Evolutionary conservation across 106 monocot genomes (phyloP).

Genomic region (Acanthochlamys bracteata): DNA sequence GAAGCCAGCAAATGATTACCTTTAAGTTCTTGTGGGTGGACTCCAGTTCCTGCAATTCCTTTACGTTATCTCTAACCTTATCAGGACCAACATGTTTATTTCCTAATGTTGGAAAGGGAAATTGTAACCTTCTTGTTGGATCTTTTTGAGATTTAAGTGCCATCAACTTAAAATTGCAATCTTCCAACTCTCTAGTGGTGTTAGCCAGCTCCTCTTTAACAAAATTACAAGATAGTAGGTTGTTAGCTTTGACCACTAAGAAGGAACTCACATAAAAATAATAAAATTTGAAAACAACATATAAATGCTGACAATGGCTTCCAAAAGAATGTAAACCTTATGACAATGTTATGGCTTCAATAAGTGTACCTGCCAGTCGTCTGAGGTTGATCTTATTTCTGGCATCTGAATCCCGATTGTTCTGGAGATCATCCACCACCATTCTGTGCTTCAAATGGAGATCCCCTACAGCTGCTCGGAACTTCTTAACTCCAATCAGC

Average conservation of each 20-base stretch:
- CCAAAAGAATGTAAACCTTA: background rate
- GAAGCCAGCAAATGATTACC: conserved; percentile 22
- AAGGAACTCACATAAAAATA: background rate
- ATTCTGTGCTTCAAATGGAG: conserved; percentile 61
- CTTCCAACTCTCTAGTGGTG: conserved; percentile 58
- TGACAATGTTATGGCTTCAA: background rate
- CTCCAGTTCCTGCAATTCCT: conserved; percentile 70
- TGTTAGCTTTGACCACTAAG: too few relatives aligned
- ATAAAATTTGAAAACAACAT: background rate
- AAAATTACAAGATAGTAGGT: conserved; percentile 11
- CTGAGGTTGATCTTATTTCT: conserved; percentile 58
- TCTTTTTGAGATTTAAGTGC: conserved; percentile 60
- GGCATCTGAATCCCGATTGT: conserved; percentile 38
- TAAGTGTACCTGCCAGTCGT: conserved; percentile 48
- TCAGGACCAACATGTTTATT: conserved; percentile 37
- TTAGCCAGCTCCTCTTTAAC: conserved; percentile 60
- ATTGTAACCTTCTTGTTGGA: conserved; percentile 38
- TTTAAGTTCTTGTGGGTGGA: conserved; percentile 43
- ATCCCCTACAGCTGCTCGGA: conserved; percentile 29
- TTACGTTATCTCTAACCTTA: conserved; percentile 59
- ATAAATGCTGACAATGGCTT: background rate
- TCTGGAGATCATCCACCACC: conserved; percentile 42
- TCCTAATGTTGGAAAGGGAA: conserved; percentile 61
- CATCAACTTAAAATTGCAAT: conserved; percentile 47
- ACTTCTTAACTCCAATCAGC: conserved; percentile 30